phyloP scores from a whole-genome alignment of 2,329 filamentous ascomycete genomes.

The Trichoderma citrinoviride region DNA sequence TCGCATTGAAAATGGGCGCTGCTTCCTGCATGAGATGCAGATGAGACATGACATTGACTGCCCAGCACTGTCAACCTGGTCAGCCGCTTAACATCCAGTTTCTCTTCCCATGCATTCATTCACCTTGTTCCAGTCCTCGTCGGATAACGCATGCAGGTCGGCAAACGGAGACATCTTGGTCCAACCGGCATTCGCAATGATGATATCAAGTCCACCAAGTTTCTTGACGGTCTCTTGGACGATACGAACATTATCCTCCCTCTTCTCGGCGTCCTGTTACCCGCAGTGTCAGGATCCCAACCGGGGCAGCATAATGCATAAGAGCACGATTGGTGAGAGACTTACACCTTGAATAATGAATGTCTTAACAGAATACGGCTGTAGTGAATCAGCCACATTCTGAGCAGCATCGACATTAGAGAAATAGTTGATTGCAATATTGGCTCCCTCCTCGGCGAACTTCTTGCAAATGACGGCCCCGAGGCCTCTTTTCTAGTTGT shows the following conservation, averaged over 20 bases:
- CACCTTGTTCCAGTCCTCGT: slow-evolving; percentile 19
- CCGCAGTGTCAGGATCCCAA: not conserved
- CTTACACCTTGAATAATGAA: slow-evolving; percentile 7
- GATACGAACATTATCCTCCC: slow-evolving; percentile 13
- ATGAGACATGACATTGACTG: slow-evolving; percentile 18
- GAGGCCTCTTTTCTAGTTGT: not conserved
- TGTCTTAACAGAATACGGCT: not conserved
- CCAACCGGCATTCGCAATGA: slow-evolving; percentile 19
- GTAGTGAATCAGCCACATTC: not conserved
- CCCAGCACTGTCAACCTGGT: not conserved
- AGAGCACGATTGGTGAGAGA: not conserved
- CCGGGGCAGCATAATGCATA: not conserved
- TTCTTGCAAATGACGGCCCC: slow-evolving; percentile 14
- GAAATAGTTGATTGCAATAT: slow-evolving; percentile 13
- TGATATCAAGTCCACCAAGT: slow-evolving; percentile 9
- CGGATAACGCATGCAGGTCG: slow-evolving; percentile 2
- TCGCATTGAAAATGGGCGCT: slow-evolving; percentile 13
- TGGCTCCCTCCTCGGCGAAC: slow-evolving; percentile 15
- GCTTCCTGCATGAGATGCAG: slow-evolving; percentile 18
- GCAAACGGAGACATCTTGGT: slow-evolving; percentile 10
- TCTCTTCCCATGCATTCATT: not conserved
- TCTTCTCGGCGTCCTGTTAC: slow-evolving; percentile 5
- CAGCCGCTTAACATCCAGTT: not conserved
- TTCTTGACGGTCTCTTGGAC: slow-evolving; percentile 9
- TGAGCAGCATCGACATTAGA: slow-evolving; percentile 6